Base-by-base conservation (phyloP, 805 yeast species). In the Saccharomycopsis fermentans region DNA sequence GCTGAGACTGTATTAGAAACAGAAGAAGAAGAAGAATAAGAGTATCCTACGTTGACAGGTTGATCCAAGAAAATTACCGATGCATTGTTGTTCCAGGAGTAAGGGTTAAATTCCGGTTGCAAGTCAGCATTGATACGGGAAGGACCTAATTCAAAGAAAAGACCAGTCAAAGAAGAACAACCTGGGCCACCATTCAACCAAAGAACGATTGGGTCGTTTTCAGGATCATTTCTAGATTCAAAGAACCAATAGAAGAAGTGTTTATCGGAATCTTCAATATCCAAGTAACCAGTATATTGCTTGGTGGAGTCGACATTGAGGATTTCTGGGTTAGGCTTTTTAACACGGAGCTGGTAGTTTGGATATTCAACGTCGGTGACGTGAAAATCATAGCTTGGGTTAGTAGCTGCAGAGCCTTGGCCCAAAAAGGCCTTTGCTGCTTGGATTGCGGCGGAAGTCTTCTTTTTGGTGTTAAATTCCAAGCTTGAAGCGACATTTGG, bases 181-280 rank as follows among this genome's bases (percentile, higher is more conserved):
- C 97, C 97, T 39, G 97, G 97, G 4, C 97, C 97, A 63, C 97
- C 97, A 69, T 91, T 91, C 65, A 91, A 76, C 98, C 92, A 87
- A 63, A 86, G 72, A 58, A 92, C 79, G 24, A 90, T 78, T 1
- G 97, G 97, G 71, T 92, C 97, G 56, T 76, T 87, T 57, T 71
- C 73, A 3, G 97, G 97, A 70, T 89, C 90, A 67, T 84, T 84
- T 74, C 97, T 82, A 56, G 95, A 86, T 72, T 91, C 97, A 65
- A 92, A 92, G 67, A 86, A 84, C 96, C 96, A 90, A 76, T 84
- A 92, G 71, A 91, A 92, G 70, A 91, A 84, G 73, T 90, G 97
- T 73, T 90, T 90, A 69, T 89, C 97, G 64, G 84, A 89, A 55
- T 84, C 88, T 60, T 77, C 81, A 55, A 87, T 82, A 71, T 90